phyloP scores from a whole-genome alignment of 2,329 filamentous ascomycete species.

The Fonsecaea erecta region DNA sequence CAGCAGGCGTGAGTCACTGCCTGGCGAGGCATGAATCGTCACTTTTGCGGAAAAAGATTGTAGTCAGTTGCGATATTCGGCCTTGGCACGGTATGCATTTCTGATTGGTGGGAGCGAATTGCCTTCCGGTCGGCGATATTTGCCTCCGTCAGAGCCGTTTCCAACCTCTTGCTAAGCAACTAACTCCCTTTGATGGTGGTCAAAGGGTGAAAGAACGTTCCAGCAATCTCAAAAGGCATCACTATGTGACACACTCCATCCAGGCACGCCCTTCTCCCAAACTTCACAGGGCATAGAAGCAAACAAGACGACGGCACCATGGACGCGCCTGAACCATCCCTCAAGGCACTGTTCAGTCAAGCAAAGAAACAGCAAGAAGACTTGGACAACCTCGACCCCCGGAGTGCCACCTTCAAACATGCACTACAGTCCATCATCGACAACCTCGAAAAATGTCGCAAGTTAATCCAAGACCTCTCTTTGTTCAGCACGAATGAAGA shows the following conservation, averaged over 20 bases:
- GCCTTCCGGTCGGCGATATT: neutral
- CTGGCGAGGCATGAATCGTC: neutral
- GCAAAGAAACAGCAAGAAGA: slow-evolving; percentile 32
- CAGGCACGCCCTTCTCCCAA: no score
- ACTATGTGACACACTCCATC: no score
- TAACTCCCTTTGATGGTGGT: neutral
- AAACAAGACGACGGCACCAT: slow-evolving; percentile 9
- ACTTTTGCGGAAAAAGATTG: slow-evolving; percentile 6
- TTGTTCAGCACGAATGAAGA: slow-evolving; percentile 91
- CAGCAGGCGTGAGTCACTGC: slow-evolving; percentile 12
- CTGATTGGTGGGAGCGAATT: slow-evolving; percentile 15
- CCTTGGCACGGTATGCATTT: slow-evolving; percentile 9
- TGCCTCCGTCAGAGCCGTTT: slow-evolving; percentile 2
- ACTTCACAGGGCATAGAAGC: neutral
- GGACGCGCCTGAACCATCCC: slow-evolving; percentile 29
- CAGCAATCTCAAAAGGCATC: neutral
- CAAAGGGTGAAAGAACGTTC: neutral
- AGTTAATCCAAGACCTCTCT: slow-evolving; percentile 70
- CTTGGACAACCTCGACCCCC: slow-evolving; percentile 34
- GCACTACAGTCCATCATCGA: slow-evolving; percentile 30
- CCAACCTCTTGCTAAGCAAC: neutral
- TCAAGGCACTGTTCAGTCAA: slow-evolving; percentile 31
- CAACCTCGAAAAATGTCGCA: slow-evolving; percentile 65
- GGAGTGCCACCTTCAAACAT: slow-evolving; percentile 29
- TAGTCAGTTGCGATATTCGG: slow-evolving; percentile 5